These are phyloP conservation scores for Erodium maritimum DNA, from an alignment of 345 rosid species.

Conservation along the genomic window DNA sequence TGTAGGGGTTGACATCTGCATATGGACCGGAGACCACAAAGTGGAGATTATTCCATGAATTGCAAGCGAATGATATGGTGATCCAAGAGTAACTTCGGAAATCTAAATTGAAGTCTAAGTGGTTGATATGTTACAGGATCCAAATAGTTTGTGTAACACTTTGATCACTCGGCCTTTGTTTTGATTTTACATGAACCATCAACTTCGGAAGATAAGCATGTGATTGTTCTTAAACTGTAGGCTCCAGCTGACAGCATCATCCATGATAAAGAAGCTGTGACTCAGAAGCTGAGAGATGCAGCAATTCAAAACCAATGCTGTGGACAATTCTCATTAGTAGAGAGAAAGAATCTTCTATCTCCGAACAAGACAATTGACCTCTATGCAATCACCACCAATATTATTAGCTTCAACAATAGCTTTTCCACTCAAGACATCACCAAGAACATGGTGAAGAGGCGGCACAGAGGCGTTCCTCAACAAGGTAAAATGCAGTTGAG, in stretches of 20 bases:
- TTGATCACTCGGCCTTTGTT: no score
- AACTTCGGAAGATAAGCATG: neutral
- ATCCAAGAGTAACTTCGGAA: neutral
- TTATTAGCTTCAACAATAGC: constrained; percentile 1
- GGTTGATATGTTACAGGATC: no score
- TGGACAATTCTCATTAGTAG: constrained; percentile 15
- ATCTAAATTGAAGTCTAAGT: neutral
- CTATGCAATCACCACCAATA: constrained; percentile 22
- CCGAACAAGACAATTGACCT: constrained; percentile 10
- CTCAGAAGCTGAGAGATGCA: constrained; percentile 15
- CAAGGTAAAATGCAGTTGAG: neutral
- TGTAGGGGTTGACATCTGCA: no score
- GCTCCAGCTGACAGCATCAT: constrained; percentile 9
- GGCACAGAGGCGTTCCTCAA: neutral
- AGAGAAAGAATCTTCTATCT: neutral
- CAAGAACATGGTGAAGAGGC: neutral
- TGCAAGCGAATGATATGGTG: neutral
- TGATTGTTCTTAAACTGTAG: constrained; percentile 5
- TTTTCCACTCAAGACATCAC: neutral
- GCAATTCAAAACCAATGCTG: constrained; percentile 14
- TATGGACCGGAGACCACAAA: no score
- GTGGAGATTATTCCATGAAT: neutral
- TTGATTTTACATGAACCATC: no score
- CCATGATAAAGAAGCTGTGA: constrained; percentile 11
- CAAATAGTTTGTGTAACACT: neutral